These are phyloP conservation scores for Aspergillus diversus DNA, from an alignment of 495 filamentous ascomycete species.

Conservation along the genomic window DNA sequence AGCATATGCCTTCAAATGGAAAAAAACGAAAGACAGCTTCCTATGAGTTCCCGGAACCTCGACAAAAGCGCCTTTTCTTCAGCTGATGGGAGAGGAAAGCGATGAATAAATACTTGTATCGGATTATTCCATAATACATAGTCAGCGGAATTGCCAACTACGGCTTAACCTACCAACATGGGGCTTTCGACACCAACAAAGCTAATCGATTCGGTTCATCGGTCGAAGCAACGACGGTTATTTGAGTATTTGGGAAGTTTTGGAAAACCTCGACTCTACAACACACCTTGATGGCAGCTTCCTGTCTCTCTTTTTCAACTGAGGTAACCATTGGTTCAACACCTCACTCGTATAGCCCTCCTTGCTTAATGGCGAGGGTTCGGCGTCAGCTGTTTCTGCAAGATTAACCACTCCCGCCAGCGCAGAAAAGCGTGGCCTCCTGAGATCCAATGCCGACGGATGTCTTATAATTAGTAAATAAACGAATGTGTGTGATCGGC, in stretches of 20 bases:
- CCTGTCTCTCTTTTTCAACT: no score
- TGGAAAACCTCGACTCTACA: no score
- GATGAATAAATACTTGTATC: neutral
- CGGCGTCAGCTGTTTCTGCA: neutral
- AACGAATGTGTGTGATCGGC: neutral
- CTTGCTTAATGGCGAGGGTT: neutral
- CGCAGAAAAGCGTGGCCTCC: neutral
- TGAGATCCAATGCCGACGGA: neutral
- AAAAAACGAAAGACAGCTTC: conserved; percentile 39
- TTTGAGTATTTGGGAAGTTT: no score
- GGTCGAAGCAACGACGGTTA: no score
- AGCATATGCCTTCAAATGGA: conserved; percentile 8
- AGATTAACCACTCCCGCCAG: neutral
- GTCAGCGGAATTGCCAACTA: no score
- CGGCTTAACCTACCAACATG: no score
- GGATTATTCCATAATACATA: no score
- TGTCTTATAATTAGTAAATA: neutral
- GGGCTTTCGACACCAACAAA: no score
- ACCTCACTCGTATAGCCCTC: neutral
- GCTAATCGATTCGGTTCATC: no score
- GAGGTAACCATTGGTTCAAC: no score
- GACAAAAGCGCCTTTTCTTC: conserved; percentile 48
- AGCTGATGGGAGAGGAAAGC: conserved; percentile 22
- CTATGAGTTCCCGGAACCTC: conserved; percentile 31
- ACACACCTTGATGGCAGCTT: no score